Conservation (phyloP, 441 rosid species). For the Oxalis stricta region DNA sequence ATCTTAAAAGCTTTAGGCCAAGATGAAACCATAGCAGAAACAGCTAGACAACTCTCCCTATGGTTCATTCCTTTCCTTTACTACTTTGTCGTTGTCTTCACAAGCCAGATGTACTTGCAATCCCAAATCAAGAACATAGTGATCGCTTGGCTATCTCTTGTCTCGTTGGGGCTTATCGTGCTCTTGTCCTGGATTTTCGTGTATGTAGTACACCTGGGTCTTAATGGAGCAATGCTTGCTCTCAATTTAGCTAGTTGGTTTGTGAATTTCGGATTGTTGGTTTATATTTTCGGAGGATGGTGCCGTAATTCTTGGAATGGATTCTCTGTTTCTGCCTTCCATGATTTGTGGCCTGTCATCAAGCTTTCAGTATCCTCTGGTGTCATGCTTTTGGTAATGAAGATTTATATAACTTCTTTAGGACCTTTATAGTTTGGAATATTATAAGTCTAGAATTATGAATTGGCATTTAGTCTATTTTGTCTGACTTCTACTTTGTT, state of each 20-base stretch:
- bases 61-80: constrained; percentile 42
- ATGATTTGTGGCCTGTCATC: constrained; percentile 21
- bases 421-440: no score
- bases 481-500: no score
- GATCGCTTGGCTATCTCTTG: constrained; percentile 31
- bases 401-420: neutral
- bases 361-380: constrained; percentile 46
- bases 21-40: constrained; percentile 15
- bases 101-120: constrained; percentile 34
- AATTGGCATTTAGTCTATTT: no score
- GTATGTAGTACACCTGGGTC: constrained; percentile 16
- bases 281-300: constrained; percentile 38
- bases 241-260: constrained; percentile 20
- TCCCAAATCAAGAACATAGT: constrained; percentile 30
- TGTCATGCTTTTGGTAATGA: constrained; percentile 36
- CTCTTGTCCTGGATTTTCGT: constrained; percentile 39
- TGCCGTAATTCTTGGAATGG: constrained; percentile 35
- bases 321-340: constrained; percentile 24
- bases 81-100: constrained; percentile 11
- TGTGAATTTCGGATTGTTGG: constrained; percentile 12
- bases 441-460: no score
- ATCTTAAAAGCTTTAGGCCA: constrained; percentile 26
- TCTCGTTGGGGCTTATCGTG: constrained; percentile 22
- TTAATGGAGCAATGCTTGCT: constrained; percentile 36
- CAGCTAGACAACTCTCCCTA: constrained; percentile 20